These are phyloP conservation scores for Zygosaccharomyces sapae DNA, from an alignment of 1,139 yeast genomes.

Conservation along the genomic window DNA sequence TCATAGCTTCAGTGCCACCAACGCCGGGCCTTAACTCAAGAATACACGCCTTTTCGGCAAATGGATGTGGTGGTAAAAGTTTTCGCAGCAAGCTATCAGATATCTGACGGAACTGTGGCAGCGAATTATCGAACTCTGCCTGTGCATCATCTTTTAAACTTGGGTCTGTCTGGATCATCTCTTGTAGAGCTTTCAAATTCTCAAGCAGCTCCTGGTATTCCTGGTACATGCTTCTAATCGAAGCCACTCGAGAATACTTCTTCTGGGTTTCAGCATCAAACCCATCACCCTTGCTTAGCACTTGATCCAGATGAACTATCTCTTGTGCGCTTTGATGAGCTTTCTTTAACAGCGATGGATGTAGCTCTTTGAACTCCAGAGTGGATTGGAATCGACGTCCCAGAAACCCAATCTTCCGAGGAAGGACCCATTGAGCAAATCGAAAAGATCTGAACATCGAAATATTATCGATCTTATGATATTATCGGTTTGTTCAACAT, in stretches of 20 bases:
- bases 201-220: slow-evolving; percentile 41
- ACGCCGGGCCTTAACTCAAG: slow-evolving; percentile 91
- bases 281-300: slow-evolving; percentile 43
- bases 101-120: slow-evolving; percentile 35
- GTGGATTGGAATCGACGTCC: slow-evolving; percentile 2
- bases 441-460: slow-evolving; percentile 1
- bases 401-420: neutral
- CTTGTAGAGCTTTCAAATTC: slow-evolving; percentile 41
- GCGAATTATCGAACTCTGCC: slow-evolving; percentile 33
- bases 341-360: slow-evolving; percentile 59
- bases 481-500: neutral
- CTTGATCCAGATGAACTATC: slow-evolving; percentile 45
- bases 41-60: slow-evolving; percentile 72
- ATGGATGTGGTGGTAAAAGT: slow-evolving; percentile 72
- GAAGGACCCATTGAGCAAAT: neutral
- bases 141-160: slow-evolving; percentile 39
- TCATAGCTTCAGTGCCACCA: slow-evolving; percentile 91
- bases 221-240: slow-evolving; percentile 50
- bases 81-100: slow-evolving; percentile 49
- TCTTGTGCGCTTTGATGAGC: slow-evolving; percentile 55
- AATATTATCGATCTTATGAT: neutral
- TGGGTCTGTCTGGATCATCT: slow-evolving; percentile 36
- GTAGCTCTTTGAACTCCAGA: slow-evolving; percentile 40
- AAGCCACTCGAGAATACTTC: slow-evolving; percentile 51
- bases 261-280: slow-evolving; percentile 58